Conservation (phyloP, 1,139 yeast genomes). For the Pichia sp. region DNA sequence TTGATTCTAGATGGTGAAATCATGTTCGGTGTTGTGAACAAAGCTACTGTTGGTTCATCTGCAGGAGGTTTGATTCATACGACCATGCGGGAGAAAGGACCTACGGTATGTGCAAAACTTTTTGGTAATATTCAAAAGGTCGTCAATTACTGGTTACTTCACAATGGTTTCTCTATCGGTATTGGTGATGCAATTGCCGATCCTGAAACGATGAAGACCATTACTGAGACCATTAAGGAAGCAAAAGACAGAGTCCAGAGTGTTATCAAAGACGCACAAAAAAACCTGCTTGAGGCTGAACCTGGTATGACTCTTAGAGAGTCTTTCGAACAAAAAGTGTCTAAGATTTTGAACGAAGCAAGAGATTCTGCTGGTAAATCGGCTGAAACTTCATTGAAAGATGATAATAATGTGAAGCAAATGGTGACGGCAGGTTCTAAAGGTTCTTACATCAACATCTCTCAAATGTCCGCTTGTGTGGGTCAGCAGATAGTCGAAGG, state of each 20-base stretch:
- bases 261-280: slow-evolving; percentile 88
- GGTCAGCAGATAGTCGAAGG: slow-evolving; percentile 99
- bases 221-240: slow-evolving; percentile 86
- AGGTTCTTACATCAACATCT: slow-evolving; percentile 97
- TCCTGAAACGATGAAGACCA: slow-evolving; percentile 88
- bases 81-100: slow-evolving; percentile 96
- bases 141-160: slow-evolving; percentile 93
- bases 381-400: slow-evolving; percentile 93
- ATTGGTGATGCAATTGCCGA: slow-evolving; percentile 99
- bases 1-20: slow-evolving; percentile 88
- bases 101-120: slow-evolving; percentile 81
- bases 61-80: slow-evolving; percentile 98
- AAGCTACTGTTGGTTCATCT: slow-evolving; percentile 97
- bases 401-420: slow-evolving; percentile 92
- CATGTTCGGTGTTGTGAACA: slow-evolving; percentile 96
- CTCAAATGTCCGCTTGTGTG: slow-evolving; percentile 99
- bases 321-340: slow-evolving; percentile 95
- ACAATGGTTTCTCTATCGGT: slow-evolving; percentile 97
- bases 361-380: slow-evolving; percentile 99
- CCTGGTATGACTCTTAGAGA: slow-evolving; percentile 99
- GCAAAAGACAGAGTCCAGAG: slow-evolving; percentile 93
- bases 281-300: slow-evolving; percentile 81
- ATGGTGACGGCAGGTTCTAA: slow-evolving; percentile 99
- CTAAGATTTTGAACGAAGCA: slow-evolving; percentile 92
- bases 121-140: slow-evolving; percentile 93